Conservation (phyloP, 805 yeast species). For the Ogataea populi-albae region DNA sequence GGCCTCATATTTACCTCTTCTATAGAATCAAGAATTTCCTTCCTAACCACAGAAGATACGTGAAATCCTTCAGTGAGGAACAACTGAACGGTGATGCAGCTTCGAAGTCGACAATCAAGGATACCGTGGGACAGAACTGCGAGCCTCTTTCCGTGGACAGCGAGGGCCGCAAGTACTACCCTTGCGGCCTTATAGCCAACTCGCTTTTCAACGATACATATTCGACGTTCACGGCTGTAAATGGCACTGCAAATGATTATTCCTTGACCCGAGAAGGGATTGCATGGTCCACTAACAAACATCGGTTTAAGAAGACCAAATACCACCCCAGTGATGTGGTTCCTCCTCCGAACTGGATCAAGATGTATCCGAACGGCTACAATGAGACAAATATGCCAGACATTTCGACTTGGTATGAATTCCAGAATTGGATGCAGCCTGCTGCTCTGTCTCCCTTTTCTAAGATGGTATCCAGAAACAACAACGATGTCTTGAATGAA, state of each 20-base stretch:
- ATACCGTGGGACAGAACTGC: constrained; percentile 56
- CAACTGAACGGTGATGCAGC: constrained; percentile 80
- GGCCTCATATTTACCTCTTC: constrained; percentile 72
- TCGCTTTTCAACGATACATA: constrained; percentile 77
- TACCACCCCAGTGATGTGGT: constrained; percentile 60
- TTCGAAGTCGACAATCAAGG: constrained; percentile 46
- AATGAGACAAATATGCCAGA: constrained; percentile 69
- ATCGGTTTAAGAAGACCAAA: constrained; percentile 60
- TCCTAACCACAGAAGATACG: constrained; percentile 94
- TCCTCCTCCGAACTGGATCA: constrained; percentile 84
- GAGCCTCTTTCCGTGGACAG: constrained; percentile 53
- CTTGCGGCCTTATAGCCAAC: constrained; percentile 84
- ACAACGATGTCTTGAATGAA: constrained; percentile 46
- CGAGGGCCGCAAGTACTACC: constrained; percentile 58
- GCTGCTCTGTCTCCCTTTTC: constrained; percentile 69
- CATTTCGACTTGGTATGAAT: constrained; percentile 59
- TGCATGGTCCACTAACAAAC: constrained; percentile 69
- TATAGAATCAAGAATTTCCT: constrained; percentile 83
- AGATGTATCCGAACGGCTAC: constrained; percentile 70
- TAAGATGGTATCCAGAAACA: constrained; percentile 64
- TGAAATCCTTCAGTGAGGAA: constrained; percentile 74
- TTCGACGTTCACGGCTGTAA: constrained; percentile 43
- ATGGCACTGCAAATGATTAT: constrained; percentile 41
- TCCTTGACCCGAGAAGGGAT: constrained; percentile 52
- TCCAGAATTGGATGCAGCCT: constrained; percentile 86